Evolutionary conservation across 345 rosid species (phyloP).

Genomic region (Passiflora organensis): DNA sequence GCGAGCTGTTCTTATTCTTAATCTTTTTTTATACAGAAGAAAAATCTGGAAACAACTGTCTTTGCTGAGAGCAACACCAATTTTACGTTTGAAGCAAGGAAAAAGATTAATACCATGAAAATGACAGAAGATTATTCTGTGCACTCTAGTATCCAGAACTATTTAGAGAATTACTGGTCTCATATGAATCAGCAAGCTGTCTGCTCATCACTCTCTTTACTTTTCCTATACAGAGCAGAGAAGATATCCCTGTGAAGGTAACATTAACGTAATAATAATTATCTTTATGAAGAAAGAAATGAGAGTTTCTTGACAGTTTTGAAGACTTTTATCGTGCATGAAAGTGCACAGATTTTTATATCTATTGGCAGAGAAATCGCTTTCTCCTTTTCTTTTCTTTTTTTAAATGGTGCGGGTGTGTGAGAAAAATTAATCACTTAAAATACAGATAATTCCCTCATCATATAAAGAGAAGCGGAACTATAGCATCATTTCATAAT

Average conservation of each 20-base stretch:
- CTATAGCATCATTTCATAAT: slow-evolving; percentile 32
- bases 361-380: not conserved
- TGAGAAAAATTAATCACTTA: not conserved
- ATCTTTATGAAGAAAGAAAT: too few species aligned
- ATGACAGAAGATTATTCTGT: slow-evolving; percentile 12
- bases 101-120: slow-evolving; percentile 14
- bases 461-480: slow-evolving; percentile 36
- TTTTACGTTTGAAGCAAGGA: slow-evolving; percentile 8
- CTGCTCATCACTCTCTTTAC: slow-evolving; percentile 7
- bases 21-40: slow-evolving; percentile 7
- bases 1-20: slow-evolving; percentile 6
- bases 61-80: slow-evolving; percentile 25
- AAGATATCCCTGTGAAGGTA: not conserved
- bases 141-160: too few species aligned
- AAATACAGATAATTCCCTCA: slow-evolving; percentile 15
- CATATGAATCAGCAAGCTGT: slow-evolving; percentile 3
- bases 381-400: not conserved
- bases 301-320: too few species aligned
- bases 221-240: slow-evolving; percentile 11
- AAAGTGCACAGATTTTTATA: not conserved
- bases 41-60: slow-evolving; percentile 38
- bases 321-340: too few species aligned
- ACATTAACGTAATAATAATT: not conserved
- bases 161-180: too few species aligned
- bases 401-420: too few species aligned